Evolutionary conservation across 164 flowering plant genomes (phyloP), one percentile per base, ranked within the genome.

Genomic region (Dillenia turbinata): DNA sequence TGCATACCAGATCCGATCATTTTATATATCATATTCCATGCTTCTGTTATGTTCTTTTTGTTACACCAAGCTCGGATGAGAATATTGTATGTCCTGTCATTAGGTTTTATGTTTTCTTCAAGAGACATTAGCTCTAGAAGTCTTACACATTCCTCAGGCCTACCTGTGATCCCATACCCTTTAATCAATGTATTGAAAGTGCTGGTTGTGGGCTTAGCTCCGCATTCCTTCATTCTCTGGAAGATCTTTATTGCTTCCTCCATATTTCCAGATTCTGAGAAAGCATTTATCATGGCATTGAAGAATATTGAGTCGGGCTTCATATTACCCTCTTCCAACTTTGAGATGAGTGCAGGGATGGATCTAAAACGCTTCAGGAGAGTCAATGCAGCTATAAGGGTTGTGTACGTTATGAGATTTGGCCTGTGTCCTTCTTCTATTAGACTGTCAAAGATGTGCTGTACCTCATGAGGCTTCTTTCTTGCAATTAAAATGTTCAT

Each of bases 141-240:
- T 60, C 80, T 82, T 50, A 80, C 19, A 40, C 86, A 80, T 59
- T 89, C 90, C 66, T 86, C 89, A 13, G 97, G 96, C 78, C 74
- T 85, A 43, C 97, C 93, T 40, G 76, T 77, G 56, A 78, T 83
- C 48, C 89, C 98, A 66, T 73, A 85, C n/a, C 88, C 96, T 78
- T 93, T 93, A 47, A 93, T 85, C 56, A 94, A 81, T 19, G 96
- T 85, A 72, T 94, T 94, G 66, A 83, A 89, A 44, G 98, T 93
- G 71, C 91, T 85, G 44, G 86, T 80, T 57, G 89, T 84, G 22
- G 96, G 94, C 71, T 80, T 83, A 66, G 88, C 87, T 56, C 88
- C 90, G 60, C 77, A 76, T 56, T 85, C 83, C 76, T 79, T 87
- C 83, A 60, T 78, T 57, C 68, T 72, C 59, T 19, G 52, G 44